Conservation (phyloP, 2,329 filamentous ascomycete genomes). For the Hypoxylon rubiginosum region DNA sequence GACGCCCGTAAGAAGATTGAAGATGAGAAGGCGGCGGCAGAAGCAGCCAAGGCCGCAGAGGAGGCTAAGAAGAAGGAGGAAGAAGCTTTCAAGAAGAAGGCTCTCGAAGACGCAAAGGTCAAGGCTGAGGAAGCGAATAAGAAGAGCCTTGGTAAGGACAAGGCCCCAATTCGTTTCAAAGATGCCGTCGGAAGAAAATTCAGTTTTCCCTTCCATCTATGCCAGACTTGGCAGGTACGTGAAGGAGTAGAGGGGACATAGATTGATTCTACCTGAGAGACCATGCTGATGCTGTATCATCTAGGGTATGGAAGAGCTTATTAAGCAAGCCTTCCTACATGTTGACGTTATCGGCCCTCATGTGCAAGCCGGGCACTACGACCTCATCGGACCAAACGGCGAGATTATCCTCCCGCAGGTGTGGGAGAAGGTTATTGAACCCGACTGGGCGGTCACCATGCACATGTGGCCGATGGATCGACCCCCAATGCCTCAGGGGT, state of each 20-base stretch:
- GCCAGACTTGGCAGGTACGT: slow-evolving; percentile 85
- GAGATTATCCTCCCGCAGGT: slow-evolving; percentile 86
- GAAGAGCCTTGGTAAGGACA: slow-evolving; percentile 68
- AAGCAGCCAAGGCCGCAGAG: slow-evolving; percentile 62
- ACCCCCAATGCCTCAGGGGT: slow-evolving; percentile 26
- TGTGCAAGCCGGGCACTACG: slow-evolving; percentile 83
- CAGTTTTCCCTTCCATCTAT: slow-evolving; percentile 89
- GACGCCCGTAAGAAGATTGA: slow-evolving; percentile 57
- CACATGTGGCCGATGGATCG: slow-evolving; percentile 71
- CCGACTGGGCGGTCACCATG: slow-evolving; percentile 80
- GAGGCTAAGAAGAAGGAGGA: slow-evolving; percentile 68
- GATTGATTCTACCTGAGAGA: background rate
- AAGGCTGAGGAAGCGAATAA: slow-evolving; percentile 60
- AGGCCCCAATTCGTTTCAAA: slow-evolving; percentile 87
- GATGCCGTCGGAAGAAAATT: slow-evolving; percentile 93
- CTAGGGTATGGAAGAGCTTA: slow-evolving; percentile 87
- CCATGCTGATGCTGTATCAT: slow-evolving; percentile 18
- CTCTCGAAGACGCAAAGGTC: slow-evolving; percentile 61
- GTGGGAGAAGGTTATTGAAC: slow-evolving; percentile 85
- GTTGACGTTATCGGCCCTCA: slow-evolving; percentile 82
- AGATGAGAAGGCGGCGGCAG: slow-evolving; percentile 56
- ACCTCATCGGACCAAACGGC: slow-evolving; percentile 81
- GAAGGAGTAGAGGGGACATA: background rate
- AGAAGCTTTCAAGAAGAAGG: slow-evolving; percentile 66
- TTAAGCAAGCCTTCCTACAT: slow-evolving; percentile 85